phyloP scores from a whole-genome alignment of 768 basidiomycete genomes.

The Pleurotus platypus region DNA sequence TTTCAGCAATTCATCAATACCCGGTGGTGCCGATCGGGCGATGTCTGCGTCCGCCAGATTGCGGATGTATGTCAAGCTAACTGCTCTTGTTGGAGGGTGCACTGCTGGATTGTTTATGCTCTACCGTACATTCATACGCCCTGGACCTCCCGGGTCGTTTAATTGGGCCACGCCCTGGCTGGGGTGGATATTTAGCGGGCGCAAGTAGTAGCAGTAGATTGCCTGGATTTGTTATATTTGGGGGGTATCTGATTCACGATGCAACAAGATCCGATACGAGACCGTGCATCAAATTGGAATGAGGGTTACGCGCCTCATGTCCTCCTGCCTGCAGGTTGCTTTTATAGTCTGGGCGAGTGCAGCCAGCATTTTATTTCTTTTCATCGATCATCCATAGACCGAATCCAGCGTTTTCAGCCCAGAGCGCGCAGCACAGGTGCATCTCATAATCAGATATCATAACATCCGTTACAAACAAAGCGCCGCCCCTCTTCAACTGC shows the following conservation, averaged over 20 bases:
- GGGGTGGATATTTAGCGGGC: slow-evolving; percentile 59
- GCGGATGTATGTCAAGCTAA: slow-evolving; percentile 68
- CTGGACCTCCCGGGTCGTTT: slow-evolving; percentile 44
- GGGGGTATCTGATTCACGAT: background rate
- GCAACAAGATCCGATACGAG: slow-evolving; percentile 2
- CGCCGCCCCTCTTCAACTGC: background rate
- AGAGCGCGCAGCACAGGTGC: background rate
- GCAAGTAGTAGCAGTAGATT: background rate
- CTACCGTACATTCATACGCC: slow-evolving; percentile 64
- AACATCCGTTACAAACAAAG: slow-evolving; percentile 1
- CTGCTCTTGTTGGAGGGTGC: slow-evolving; percentile 70
- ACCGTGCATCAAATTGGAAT: background rate
- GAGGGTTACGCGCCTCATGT: slow-evolving; percentile 6
- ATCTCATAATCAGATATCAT: slow-evolving; percentile 5
- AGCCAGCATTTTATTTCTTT: background rate
- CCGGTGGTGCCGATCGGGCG: slow-evolving; percentile 81
- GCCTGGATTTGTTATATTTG: background rate
- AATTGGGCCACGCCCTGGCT: slow-evolving; percentile 61
- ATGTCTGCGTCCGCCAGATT: slow-evolving; percentile 66
- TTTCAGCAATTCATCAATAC: slow-evolving; percentile 59
- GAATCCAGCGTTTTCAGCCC: background rate
- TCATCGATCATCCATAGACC: background rate
- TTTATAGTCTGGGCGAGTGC: background rate
- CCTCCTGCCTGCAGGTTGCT: background rate
- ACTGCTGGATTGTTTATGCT: slow-evolving; percentile 70